Conservation (phyloP, 2,329 filamentous ascomycete species). For the Aspergillus japonicus region DNA sequence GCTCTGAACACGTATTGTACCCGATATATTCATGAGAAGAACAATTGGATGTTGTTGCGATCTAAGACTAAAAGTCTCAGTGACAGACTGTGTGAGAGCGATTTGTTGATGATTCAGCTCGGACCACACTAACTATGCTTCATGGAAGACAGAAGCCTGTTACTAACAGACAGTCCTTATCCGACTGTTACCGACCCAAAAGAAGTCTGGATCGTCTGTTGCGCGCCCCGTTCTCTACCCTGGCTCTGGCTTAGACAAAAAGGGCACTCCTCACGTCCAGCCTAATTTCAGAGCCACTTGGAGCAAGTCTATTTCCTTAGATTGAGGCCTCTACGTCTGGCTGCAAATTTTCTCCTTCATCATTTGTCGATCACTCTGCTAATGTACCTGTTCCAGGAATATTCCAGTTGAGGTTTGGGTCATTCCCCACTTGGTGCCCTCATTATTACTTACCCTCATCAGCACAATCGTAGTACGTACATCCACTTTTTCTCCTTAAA, state of each 20-base stretch:
- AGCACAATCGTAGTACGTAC: background rate
- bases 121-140: background rate
- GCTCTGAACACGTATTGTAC: background rate
- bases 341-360: conserved; percentile 9
- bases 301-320: conserved; percentile 12
- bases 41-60: background rate
- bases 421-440: conserved; percentile 17
- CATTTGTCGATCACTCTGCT: conserved; percentile 20
- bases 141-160: background rate
- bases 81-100: background rate
- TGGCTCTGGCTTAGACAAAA: conserved; percentile 7
- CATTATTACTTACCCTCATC: conserved; percentile 9
- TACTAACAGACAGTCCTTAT: background rate
- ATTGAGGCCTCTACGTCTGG: conserved; percentile 3
- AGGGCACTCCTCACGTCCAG: conserved; percentile 13
- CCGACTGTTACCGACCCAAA: background rate
- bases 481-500: background rate
- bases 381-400: conserved; percentile 18
- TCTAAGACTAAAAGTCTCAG: background rate
- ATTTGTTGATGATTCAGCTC: background rate
- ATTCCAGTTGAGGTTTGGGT: conserved; percentile 16
- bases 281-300: conserved; percentile 12
- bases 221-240: conserved; percentile 6
- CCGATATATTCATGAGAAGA: too few relatives aligned
- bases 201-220: conserved; percentile 3